A percentile compares a stretch with the other conserved stretches of the same genome.
Conservation (phyloP, 2,329 filamentous ascomycete species). For the Albifimbria verrucaria region DNA sequence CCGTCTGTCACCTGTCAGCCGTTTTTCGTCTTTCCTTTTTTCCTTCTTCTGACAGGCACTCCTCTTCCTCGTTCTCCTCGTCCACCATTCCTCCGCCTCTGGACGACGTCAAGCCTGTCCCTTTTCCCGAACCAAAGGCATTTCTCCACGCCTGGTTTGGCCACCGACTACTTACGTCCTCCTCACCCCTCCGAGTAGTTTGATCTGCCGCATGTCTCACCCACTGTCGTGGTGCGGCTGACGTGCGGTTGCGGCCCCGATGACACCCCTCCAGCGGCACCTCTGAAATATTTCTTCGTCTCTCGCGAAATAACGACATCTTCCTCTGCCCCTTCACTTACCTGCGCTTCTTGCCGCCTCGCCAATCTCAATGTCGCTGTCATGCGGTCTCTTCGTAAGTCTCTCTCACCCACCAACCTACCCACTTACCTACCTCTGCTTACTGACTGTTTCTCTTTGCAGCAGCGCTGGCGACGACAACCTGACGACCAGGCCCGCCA, state of each 20-base stretch:
- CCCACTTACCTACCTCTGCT: not conserved
- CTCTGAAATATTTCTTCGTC: not conserved
- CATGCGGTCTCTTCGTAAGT: slow-evolving; percentile 21
- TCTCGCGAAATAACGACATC: slow-evolving; percentile 14
- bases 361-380: slow-evolving; percentile 14
- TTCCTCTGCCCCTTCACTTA: slow-evolving; percentile 6
- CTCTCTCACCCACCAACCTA: no score
- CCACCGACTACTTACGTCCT: no score
- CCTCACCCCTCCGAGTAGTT: no score
- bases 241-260: not conserved
- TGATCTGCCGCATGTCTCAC: slow-evolving; percentile 2
- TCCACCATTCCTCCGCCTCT: not conserved
- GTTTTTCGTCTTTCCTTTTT: not conserved
- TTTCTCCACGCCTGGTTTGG: no score
- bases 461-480: slow-evolving; percentile 7
- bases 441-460: slow-evolving; percentile 11
- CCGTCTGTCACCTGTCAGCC: not conserved
- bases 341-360: no score
- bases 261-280: not conserved
- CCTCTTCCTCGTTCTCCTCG: not conserved
- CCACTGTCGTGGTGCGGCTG: not conserved
- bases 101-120: no score
- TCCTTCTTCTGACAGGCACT: not conserved
- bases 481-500: not conserved
- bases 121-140: no score